Conservation (phyloP, 169 alveolate genomes). For the Plasmodium relictum region DNA sequence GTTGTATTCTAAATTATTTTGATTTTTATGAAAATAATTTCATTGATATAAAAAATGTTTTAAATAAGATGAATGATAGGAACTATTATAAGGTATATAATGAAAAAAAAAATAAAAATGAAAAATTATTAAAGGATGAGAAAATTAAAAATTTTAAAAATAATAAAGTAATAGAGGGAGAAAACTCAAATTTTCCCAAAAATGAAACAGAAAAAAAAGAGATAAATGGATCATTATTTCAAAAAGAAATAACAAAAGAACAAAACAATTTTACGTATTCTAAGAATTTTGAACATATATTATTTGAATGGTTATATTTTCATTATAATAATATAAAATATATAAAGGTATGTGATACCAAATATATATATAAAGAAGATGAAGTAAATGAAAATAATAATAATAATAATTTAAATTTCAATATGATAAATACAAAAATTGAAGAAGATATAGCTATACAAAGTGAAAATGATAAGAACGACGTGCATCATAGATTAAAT, state of each 20-base stretch:
- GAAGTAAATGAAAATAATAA: neutral
- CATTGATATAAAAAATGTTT: slow-evolving; percentile 41
- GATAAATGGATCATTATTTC: neutral
- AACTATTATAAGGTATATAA: neutral
- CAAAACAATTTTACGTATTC: slow-evolving; percentile 1
- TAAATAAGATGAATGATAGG: slow-evolving; percentile 21
- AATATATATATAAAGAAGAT: slow-evolving; percentile 20
- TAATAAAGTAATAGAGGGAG: neutral
- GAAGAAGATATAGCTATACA: neutral
- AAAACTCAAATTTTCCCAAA: neutral
- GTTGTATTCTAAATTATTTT: slow-evolving; percentile 18
- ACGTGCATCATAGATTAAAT: neutral
- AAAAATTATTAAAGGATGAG: neutral
- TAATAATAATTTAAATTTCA: neutral
- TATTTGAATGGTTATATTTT: slow-evolving; percentile 72
- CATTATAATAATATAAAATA: slow-evolving; percentile 64
- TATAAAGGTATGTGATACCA: slow-evolving; percentile 16
- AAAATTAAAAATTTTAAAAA: neutral
- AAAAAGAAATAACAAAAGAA: neutral
- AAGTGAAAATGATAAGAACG: neutral
- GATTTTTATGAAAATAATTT: slow-evolving; percentile 74
- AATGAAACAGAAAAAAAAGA: slow-evolving; percentile 5
- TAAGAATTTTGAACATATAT: slow-evolving; percentile 30
- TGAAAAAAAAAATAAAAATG: neutral
- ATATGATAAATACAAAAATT: neutral